Evolutionary conservation across 768 basidiomycete genomes (phyloP).

Genomic region (Lentinula aciculospora): DNA sequence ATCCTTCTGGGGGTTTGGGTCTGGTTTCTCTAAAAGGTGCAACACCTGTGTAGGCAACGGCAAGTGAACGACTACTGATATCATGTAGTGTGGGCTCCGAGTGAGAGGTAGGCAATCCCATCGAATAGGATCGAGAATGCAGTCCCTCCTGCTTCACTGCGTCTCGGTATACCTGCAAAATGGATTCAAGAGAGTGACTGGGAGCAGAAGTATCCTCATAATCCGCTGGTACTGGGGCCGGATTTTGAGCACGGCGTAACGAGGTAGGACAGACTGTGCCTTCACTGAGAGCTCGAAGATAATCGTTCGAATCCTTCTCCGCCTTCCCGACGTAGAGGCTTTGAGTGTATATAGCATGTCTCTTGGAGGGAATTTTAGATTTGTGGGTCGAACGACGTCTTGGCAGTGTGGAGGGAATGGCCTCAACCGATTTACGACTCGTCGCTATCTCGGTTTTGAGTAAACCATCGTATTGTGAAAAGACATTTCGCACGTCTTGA

Average conservation of each 20-base stretch:
- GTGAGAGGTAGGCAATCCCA: not conserved
- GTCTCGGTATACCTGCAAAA: not conserved
- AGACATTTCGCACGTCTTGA: not conserved
- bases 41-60: not conserved
- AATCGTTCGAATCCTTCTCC: not conserved
- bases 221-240: not conserved
- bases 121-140: not conserved
- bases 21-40: not conserved
- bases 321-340: conserved; percentile 1
- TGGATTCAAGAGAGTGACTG: not conserved
- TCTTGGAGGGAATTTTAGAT: not conserved
- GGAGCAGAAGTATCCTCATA: not conserved
- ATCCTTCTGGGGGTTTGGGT: not conserved
- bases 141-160: not conserved
- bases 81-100: not conserved
- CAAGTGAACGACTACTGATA: not conserved
- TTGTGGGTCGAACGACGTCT: not conserved
- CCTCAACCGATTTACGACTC: not conserved
- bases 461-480: not conserved
- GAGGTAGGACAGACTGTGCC: not conserved
- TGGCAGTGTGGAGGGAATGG: not conserved
- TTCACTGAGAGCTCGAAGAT: not conserved
- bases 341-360: conserved; percentile 5
- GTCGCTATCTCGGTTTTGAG: not conserved
- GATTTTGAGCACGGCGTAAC: not conserved